Conservation (phyloP, 768 basidiomycete genomes). For the Termitomyces bulborhizus region DNA sequence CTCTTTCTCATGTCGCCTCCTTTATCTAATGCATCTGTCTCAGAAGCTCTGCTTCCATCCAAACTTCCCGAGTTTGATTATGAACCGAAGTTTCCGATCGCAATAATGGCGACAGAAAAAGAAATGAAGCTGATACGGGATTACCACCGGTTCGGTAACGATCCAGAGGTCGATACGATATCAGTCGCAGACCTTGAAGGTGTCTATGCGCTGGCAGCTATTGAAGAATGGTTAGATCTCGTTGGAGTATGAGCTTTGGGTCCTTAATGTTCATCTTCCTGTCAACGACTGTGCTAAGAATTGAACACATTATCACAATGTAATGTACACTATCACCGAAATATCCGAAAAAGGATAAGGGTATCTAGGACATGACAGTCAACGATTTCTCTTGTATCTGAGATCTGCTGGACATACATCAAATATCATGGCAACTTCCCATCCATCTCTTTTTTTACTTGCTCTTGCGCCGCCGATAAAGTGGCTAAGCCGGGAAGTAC, state of each 20-base stretch:
- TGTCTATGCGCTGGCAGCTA: constrained; percentile 30
- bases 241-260: constrained; percentile 34
- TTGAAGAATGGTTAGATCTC: constrained; percentile 52
- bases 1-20: constrained; percentile 60
- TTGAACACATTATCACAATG: background rate
- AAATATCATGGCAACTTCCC: constrained; percentile 14
- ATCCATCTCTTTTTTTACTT: constrained; percentile 28
- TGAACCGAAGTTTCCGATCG: constrained; percentile 58
- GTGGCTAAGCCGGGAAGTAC: constrained; percentile 57
- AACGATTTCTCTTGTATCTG: background rate
- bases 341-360: background rate
- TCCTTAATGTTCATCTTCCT: background rate
- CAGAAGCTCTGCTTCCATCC: constrained; percentile 24
- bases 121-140: constrained; percentile 27
- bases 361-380: background rate
- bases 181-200: constrained; percentile 28
- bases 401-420: background rate
- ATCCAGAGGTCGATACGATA: constrained; percentile 32
- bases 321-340: constrained; percentile 7
- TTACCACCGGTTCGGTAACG: constrained; percentile 34
- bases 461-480: constrained; percentile 25
- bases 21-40: constrained; percentile 29
- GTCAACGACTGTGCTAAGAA: background rate
- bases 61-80: constrained; percentile 48
- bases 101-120: constrained; percentile 33